phyloP scores from a whole-genome alignment of 2,329 filamentous ascomycete species.

The Ceratocystis diversiconidia region DNA sequence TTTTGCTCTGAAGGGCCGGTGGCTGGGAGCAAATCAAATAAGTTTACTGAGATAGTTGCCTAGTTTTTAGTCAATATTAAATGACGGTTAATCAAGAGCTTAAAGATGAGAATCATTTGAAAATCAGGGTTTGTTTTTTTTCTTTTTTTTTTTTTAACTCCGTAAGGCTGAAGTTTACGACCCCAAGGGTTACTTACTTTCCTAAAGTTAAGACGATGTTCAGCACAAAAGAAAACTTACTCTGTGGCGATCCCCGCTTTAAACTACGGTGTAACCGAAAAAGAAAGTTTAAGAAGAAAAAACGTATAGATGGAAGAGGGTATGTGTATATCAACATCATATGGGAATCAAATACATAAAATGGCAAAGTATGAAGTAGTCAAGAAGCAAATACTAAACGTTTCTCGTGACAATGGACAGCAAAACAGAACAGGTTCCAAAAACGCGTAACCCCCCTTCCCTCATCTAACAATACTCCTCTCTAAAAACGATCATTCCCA shows the following conservation, averaged over 20 bases:
- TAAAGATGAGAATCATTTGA: background rate
- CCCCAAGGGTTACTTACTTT: background rate
- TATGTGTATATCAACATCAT: background rate
- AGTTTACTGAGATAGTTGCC: background rate
- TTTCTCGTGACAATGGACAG: background rate
- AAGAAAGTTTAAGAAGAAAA: background rate
- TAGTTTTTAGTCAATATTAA: background rate
- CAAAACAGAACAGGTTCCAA: background rate
- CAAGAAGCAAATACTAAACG: background rate
- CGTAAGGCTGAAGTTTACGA: background rate
- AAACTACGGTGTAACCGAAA: background rate
- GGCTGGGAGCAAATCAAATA: background rate
- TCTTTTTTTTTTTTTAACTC: background rate
- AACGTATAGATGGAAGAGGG: background rate
- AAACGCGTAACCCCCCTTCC: background rate
- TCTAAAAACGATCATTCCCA: background rate
- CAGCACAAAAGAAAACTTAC: background rate
- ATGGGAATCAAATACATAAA: constrained; percentile 34
- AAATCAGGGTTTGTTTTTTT: background rate
- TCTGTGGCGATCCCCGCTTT: background rate
- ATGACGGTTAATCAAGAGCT: background rate
- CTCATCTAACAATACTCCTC: background rate
- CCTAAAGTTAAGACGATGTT: background rate
- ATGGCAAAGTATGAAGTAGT: background rate
- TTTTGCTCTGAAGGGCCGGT: background rate